Evolutionary conservation across 2,329 filamentous ascomycete species (phyloP).

Genomic region (Incumbomyces delicatus): DNA sequence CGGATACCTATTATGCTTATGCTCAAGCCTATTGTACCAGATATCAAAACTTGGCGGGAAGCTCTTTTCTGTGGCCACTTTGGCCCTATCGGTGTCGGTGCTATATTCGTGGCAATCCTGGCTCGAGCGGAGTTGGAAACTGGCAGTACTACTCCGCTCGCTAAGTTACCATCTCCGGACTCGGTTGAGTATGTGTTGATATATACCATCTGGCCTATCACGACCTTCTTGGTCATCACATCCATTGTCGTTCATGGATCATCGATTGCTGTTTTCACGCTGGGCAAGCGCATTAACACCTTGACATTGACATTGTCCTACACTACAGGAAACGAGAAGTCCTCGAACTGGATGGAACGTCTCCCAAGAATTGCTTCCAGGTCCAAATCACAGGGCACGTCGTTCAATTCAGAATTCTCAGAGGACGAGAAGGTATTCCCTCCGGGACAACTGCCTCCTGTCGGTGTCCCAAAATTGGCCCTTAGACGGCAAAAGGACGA

Average conservation of each 20-base stretch:
- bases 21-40: slow-evolving; percentile 85
- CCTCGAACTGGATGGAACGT: slow-evolving; percentile 89
- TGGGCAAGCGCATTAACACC: slow-evolving; percentile 97
- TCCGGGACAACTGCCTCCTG: slow-evolving; percentile 61
- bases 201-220: slow-evolving; percentile 87
- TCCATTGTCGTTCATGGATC: slow-evolving; percentile 96
- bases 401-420: slow-evolving; percentile 44
- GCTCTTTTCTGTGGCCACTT: slow-evolving; percentile 96
- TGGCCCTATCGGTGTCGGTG: slow-evolving; percentile 91
- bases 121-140: slow-evolving; percentile 85
- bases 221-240: slow-evolving; percentile 82
- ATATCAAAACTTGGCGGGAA: slow-evolving; percentile 96
- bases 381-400: slow-evolving; percentile 71
- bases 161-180: slow-evolving; percentile 43
- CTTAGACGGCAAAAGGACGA: slow-evolving; percentile 73
- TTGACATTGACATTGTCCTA: slow-evolving; percentile 93
- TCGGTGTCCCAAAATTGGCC: slow-evolving; percentile 65
- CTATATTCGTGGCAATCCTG: slow-evolving; percentile 88
- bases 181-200: slow-evolving; percentile 62
- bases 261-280: slow-evolving; percentile 94
- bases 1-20: slow-evolving; percentile 90
- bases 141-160: slow-evolving; percentile 62
- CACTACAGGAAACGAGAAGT: slow-evolving; percentile 78
- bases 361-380: slow-evolving; percentile 75
- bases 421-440: slow-evolving; percentile 50